Conservation (phyloP, 768 basidiomycete genomes). For the Leccinum rimulosum region DNA sequence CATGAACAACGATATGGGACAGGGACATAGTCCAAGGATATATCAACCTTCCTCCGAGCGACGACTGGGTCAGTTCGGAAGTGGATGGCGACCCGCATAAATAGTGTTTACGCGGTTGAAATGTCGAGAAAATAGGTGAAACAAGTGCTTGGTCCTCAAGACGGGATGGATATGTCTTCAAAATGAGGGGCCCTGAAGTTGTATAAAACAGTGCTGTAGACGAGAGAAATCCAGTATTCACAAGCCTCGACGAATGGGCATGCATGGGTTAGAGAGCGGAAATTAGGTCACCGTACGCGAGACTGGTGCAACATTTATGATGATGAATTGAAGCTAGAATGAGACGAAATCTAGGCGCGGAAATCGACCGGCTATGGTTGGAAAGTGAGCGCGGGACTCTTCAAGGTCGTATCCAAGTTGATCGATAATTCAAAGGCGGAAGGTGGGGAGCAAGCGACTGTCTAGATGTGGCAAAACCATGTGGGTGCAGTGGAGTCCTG, state of each 20-base stretch:
- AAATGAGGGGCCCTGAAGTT: conserved; percentile 27
- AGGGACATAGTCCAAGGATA: conserved; percentile 33
- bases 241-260: conserved; percentile 33
- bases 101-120: conserved; percentile 31
- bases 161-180: conserved; percentile 69
- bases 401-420: conserved; percentile 52
- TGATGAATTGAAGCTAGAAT: conserved; percentile 20
- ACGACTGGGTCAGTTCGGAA: conserved; percentile 23
- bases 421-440: conserved; percentile 43
- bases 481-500: conserved; percentile 44
- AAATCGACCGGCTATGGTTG: conserved; percentile 10
- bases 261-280: conserved; percentile 39
- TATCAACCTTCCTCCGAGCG: conserved; percentile 29
- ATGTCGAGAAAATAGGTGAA: conserved; percentile 27
- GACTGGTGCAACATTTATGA: conserved; percentile 32
- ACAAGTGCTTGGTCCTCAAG: conserved; percentile 41
- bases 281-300: conserved; percentile 36
- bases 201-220: conserved; percentile 24
- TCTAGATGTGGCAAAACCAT: conserved; percentile 40
- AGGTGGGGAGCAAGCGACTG: conserved; percentile 44
- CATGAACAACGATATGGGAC: conserved; percentile 34
- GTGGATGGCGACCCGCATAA: conserved; percentile 26
- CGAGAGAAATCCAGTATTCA: conserved; percentile 36
- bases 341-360: conserved; percentile 29
- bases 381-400: conserved; percentile 5